Conservation (phyloP, 2,329 filamentous ascomycete species). For the Graphiopsis chlorocephala region DNA sequence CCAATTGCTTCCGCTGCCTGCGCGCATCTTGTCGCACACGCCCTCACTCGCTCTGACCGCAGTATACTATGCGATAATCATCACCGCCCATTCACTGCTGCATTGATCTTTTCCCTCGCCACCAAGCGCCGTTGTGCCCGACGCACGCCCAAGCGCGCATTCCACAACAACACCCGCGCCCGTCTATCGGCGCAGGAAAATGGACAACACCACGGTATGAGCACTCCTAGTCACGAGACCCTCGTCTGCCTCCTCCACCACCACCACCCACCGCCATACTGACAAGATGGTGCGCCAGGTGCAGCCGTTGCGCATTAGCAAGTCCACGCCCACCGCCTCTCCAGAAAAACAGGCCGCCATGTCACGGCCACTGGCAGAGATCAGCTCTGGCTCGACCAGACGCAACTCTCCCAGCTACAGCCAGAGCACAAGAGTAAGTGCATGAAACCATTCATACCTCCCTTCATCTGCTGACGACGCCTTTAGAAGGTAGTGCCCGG, state of each 20-base stretch:
- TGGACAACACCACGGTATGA: constrained; percentile 14
- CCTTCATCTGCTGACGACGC: neutral
- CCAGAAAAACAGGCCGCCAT: constrained; percentile 61
- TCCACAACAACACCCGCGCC: constrained; percentile 17
- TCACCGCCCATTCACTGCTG: constrained; percentile 10
- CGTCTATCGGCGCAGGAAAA: constrained; percentile 12
- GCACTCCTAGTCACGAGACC: constrained; percentile 5
- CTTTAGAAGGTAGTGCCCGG: constrained; percentile 62
- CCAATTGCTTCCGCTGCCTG: neutral
- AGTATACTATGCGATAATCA: constrained; percentile 16
- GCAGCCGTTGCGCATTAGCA: constrained; percentile 76
- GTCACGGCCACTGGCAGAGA: constrained; percentile 81
- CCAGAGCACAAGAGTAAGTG: constrained; percentile 65
- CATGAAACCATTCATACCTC: neutral
- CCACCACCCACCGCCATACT: neutral
- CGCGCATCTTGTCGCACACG: constrained; percentile 7
- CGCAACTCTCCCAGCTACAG: constrained; percentile 92
- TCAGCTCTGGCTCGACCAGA: constrained; percentile 79
- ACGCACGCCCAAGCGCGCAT: constrained; percentile 16
- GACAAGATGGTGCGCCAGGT: constrained; percentile 51
- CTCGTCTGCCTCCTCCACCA: neutral
- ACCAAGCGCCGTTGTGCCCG: neutral
- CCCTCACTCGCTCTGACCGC: neutral
- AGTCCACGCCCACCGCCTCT: constrained; percentile 59
- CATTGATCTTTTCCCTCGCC: neutral